Conservation (phyloP, 176 grass and related monocot genomes). For the Dactylis glomerata region DNA sequence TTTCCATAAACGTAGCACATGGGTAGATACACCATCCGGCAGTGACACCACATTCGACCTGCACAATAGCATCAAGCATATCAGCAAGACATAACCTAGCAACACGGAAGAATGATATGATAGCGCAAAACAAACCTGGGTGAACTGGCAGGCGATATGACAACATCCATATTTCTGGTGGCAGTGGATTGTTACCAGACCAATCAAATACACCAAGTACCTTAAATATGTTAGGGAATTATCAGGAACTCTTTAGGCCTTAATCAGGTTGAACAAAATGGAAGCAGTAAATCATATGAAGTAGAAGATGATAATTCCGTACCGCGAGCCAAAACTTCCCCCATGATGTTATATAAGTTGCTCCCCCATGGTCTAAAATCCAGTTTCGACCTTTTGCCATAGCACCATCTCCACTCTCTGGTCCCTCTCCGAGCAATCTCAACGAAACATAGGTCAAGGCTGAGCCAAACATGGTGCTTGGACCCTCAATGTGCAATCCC, state of each 20-base stretch:
- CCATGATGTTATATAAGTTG: conserved; percentile 88
- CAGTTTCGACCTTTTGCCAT: conserved; percentile 84
- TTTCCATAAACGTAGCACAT: conserved; percentile 97
- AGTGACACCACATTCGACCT: conserved; percentile 97
- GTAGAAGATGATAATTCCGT: conserved; percentile 5
- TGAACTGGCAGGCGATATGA: conserved; percentile 85
- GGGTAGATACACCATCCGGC: conserved; percentile 93
- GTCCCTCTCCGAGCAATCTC: conserved; percentile 80
- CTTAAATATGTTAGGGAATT: conserved; percentile 43
- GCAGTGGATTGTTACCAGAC: conserved; percentile 92
- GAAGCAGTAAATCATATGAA: conserved; percentile 4
- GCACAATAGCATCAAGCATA: neutral
- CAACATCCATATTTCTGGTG: conserved; percentile 92
- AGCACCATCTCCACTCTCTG: conserved; percentile 63
- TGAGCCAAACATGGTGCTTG: conserved; percentile 96
- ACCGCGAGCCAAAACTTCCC: conserved; percentile 96
- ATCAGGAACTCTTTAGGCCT: conserved; percentile 3
- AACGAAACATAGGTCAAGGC: conserved; percentile 76
- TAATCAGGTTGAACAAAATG: conserved; percentile 16
- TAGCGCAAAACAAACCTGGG: conserved; percentile 42
- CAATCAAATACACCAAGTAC: conserved; percentile 98
- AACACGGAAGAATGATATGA: neutral
- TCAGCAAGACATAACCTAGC: conserved; percentile 19
- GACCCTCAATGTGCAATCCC: conserved; percentile 90
- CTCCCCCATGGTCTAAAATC: conserved; percentile 89